Base-by-base conservation (phyloP, 1,139 yeast species). In the Saccharomyces hybrid region DNA sequence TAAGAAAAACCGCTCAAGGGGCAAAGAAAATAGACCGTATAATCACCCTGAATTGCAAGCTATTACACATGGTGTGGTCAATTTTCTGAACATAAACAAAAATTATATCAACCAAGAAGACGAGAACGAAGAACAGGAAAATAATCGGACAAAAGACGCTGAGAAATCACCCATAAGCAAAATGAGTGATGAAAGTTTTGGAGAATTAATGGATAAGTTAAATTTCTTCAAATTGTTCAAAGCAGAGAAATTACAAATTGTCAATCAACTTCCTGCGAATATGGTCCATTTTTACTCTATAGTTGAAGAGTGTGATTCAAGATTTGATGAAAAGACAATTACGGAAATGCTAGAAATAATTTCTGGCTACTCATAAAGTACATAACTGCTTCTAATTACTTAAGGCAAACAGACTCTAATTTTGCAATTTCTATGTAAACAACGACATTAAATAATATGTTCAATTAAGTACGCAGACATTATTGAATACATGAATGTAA, bases 281-380 rank as follows among this genome's bases (percentile, higher is more conserved):
- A 73, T 88, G 76, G 97, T 90, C 3, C 85, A 82, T 46, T 75
- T 93, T 54, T 89, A 83, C 69, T 78, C 93, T 0, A 75, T 91
- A 47, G 83, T 93, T 3, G 99, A 93, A 66, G 98, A 93, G 69
- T 91, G 97, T 69, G 98, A 91, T 62, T 84, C 81, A 60, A 76
- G 98, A 60, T 85, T 89, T 63, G 72, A 75, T 23, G 87, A 84
- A 56, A 86, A 81, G 1, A 78, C 82, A 55, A 77, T 86, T 54
- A 79, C 81, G 51, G 72, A 73, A 1, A 78, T 89, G 6, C 47
- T 65, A 14, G 52, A 53, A 29, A 55, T 55, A 2, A 52, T 62
- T 3, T 49, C 50, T 14, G 53, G 49, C 41, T 59, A 53, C 49
- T 48, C 44, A 38, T 38, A 7, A 38, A 9, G 25, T 5, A 38